Conservation (phyloP, 2,329 filamentous ascomycete genomes). For the Fusarium humuli region DNA sequence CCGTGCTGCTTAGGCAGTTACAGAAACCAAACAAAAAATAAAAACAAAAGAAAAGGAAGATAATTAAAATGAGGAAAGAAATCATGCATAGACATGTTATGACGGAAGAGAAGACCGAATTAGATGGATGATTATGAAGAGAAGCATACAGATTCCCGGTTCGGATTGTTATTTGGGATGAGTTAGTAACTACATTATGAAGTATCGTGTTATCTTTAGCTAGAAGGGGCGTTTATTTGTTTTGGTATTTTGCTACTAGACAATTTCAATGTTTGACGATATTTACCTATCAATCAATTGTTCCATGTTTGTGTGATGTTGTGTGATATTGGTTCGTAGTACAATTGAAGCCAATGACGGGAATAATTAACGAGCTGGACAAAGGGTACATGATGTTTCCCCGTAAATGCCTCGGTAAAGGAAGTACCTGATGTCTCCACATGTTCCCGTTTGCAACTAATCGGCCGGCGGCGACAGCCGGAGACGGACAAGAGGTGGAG, state of each 20-base stretch:
- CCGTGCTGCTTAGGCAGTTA: constrained; percentile 53
- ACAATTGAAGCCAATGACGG: constrained; percentile 3
- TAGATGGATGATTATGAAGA: constrained; percentile 43
- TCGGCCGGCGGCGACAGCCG: constrained; percentile 47
- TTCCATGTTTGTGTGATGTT: neutral
- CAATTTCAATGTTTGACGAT: constrained; percentile 35
- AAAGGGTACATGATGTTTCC: neutral
- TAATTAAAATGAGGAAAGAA: constrained; percentile 13
- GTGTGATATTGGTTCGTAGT: constrained; percentile 1
- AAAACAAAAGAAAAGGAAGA: constrained; percentile 22
- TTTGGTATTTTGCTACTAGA: constrained; percentile 33
- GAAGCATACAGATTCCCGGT: constrained; percentile 37
- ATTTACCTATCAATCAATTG: constrained; percentile 8
- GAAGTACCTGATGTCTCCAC: neutral
- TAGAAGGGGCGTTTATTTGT: constrained; percentile 44
- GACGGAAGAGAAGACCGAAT: constrained; percentile 21
- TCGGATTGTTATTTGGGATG: constrained; percentile 39
- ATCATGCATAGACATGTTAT: constrained; percentile 29
- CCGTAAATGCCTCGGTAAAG: neutral
- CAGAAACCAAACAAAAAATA: constrained; percentile 1
- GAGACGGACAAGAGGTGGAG: constrained; percentile 33
- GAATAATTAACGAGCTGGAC: constrained; percentile 25
- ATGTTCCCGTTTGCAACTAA: constrained; percentile 5
- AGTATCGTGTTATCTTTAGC: constrained; percentile 43
- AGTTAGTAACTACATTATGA: constrained; percentile 41